These are phyloP conservation scores for Huntiella moniliformis DNA, from an alignment of 2,329 filamentous ascomycete genomes.

Conservation along the genomic window DNA sequence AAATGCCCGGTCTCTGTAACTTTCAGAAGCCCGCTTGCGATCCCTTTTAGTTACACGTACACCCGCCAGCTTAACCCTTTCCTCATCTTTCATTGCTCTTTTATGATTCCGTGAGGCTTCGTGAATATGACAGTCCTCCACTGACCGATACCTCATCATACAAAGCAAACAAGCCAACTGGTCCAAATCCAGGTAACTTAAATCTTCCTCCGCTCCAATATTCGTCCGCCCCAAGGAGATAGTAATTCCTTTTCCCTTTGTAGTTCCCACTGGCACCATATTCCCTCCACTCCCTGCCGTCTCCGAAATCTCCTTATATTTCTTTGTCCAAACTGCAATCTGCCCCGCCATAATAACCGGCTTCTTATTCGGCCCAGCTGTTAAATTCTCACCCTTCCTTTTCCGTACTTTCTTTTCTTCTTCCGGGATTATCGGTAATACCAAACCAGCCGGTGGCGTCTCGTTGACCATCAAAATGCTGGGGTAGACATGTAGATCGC, in stretches of 20 bases:
- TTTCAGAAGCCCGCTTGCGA: conserved; percentile 12
- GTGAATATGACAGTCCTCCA: conserved; percentile 25
- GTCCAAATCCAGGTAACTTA: background rate
- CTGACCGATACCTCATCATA: conserved; percentile 27
- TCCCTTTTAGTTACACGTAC: conserved; percentile 21
- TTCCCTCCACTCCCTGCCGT: background rate
- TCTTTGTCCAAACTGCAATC: conserved; percentile 27
- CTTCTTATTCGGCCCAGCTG: conserved; percentile 20
- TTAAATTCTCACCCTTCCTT: conserved; percentile 28
- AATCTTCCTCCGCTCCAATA: no score
- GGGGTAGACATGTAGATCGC: conserved; percentile 55
- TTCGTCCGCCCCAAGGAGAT: no score
- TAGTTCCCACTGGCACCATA: background rate
- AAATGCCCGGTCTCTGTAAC: conserved; percentile 47
- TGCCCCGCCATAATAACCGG: conserved; percentile 24
- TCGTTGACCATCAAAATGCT: conserved; percentile 43
- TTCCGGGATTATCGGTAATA: conserved; percentile 15
- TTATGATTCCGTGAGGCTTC: conserved; percentile 25
- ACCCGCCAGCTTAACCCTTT: conserved; percentile 30
- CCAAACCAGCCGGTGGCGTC: conserved; percentile 16
- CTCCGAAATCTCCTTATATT: conserved; percentile 22
- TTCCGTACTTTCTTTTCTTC: conserved; percentile 30
- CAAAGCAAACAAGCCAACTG: conserved; percentile 23
- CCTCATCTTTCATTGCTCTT: conserved; percentile 22
- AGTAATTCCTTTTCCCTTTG: background rate